Base-by-base conservation (phyloP, 495 filamentous ascomycete genomes). In the Penicillium odoratum region DNA sequence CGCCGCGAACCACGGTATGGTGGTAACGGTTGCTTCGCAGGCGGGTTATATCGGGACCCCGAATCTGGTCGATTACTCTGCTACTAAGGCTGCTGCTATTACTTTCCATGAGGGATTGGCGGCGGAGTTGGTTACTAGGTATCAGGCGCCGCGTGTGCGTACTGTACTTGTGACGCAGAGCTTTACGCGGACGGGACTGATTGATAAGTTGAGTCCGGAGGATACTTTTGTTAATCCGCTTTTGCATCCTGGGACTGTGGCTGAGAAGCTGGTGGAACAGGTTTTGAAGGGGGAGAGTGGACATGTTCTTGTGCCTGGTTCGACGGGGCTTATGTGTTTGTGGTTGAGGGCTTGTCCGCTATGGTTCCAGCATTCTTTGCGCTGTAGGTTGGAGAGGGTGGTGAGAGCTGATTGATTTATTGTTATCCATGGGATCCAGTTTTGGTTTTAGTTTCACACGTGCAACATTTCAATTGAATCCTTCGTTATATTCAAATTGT, bases 61-160 rank as follows among this genome's bases (percentile, higher is more conserved):
- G 5, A 79, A 80, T 68, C 84, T 90, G 81, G 81, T 85, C 21
- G 85, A 88, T 66, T 92, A 92, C 72, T 78, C 75, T 3, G 81
- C 83, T 7, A 79, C 78, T 51, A 92, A 92, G 74, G 83, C 89
- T 0, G 88, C 86, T 0, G 80, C 85, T 1, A 67, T 85, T 40
- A 66, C 81, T 4, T 88, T 91, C 69, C 88, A 91, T 66, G 86
- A 91, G 69, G 88, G 88, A 0, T 68, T 91, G 3, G 71, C 79
- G 0, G 79, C 84, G 1, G 88, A 91, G 67, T 64, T 91, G 44
- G 71, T 71, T 26, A 82, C 80, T 1, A 58, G 75, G 16, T 88
- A 90, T 65, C 77, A 80, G n/a, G 88, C 88, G 4, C 81, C 80
- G 0, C 76, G 74, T 33, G 85, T 91, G 45, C 74, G 88, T 13